These are phyloP conservation scores for Lachancea sp. DNA, from an alignment of 805 yeast species.

Conservation along the genomic window DNA sequence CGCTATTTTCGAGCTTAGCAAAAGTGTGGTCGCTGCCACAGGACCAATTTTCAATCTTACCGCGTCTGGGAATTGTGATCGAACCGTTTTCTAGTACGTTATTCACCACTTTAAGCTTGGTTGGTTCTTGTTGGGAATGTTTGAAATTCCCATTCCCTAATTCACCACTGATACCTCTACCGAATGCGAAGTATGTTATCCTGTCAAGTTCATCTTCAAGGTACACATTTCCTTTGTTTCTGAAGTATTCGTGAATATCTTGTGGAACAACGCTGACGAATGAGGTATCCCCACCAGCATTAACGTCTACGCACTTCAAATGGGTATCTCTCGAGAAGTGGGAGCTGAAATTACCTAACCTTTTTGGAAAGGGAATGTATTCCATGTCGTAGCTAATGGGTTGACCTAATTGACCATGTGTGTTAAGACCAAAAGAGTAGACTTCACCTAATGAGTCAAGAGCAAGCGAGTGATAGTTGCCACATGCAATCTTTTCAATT, in stretches of 20 bases:
- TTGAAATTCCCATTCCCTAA: slow-evolving; percentile 71
- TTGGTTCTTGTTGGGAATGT: slow-evolving; percentile 68
- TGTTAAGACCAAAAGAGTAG: slow-evolving; percentile 84
- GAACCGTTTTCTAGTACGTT: slow-evolving; percentile 40
- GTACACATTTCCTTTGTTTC: slow-evolving; percentile 20
- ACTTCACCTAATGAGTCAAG: slow-evolving; percentile 59
- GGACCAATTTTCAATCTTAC: slow-evolving; percentile 46
- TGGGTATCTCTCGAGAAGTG: slow-evolving; percentile 39
- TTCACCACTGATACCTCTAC: slow-evolving; percentile 82
- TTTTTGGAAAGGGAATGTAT: slow-evolving; percentile 62
- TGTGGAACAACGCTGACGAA: slow-evolving; percentile 40
- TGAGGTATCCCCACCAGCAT: slow-evolving; percentile 67
- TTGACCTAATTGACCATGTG: slow-evolving; percentile 77
- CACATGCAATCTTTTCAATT: slow-evolving; percentile 61
- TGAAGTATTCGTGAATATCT: slow-evolving; percentile 27
- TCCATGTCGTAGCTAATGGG: slow-evolving; percentile 62
- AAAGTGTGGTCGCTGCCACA: slow-evolving; percentile 63
- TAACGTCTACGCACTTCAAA: slow-evolving; percentile 46
- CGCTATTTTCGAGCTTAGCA: slow-evolving; percentile 53
- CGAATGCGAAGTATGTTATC: slow-evolving; percentile 54
- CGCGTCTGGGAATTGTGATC: slow-evolving; percentile 34
- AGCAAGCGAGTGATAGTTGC: slow-evolving; percentile 66
- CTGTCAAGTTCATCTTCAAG: slow-evolving; percentile 25
- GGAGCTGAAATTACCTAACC: slow-evolving; percentile 37
- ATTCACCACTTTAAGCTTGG: slow-evolving; percentile 41